phyloP scores from a whole-genome alignment of 139 green algal genomes.

The Volvox reticuliferus region DNA sequence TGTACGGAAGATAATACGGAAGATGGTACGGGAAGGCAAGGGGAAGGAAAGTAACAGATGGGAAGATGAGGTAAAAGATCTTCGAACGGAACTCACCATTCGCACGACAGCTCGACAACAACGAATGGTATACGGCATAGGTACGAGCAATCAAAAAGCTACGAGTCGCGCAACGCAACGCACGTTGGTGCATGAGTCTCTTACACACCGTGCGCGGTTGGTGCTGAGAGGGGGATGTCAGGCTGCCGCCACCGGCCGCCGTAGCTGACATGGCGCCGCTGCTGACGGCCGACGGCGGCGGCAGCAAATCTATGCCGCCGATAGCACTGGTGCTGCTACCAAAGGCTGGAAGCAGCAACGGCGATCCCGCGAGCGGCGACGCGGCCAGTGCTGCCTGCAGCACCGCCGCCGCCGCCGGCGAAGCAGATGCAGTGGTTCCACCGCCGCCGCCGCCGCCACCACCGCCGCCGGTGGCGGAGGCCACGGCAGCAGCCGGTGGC shows the following conservation, averaged over 20 bases:
- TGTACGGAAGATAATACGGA: neutral
- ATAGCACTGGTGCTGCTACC: neutral
- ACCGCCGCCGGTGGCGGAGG: neutral
- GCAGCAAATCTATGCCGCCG: neutral
- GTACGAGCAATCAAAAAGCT: too few species aligned
- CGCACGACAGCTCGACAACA: too few species aligned
- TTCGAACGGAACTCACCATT: too few species aligned
- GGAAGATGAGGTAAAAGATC: too few species aligned
- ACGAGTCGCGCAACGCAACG: too few species aligned
- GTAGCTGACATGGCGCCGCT: neutral
- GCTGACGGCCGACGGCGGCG: neutral
- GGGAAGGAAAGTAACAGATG: too few species aligned
- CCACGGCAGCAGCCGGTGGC: neutral
- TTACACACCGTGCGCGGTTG: neutral
- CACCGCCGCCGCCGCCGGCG: neutral
- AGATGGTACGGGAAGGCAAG: neutral
- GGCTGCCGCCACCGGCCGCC: neutral
- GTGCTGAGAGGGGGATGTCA: neutral
- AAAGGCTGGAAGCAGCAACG: neutral
- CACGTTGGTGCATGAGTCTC: neutral
- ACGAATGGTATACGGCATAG: too few species aligned
- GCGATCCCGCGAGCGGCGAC: neutral
- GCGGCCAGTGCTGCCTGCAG: conserved; percentile 7
- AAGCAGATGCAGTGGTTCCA: too few species aligned
- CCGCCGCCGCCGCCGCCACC: neutral